Evolutionary conservation across 2,329 filamentous ascomycete genomes (phyloP), one percentile per base, ranked within the genome.

Genomic region (Clonostachys sp.): DNA sequence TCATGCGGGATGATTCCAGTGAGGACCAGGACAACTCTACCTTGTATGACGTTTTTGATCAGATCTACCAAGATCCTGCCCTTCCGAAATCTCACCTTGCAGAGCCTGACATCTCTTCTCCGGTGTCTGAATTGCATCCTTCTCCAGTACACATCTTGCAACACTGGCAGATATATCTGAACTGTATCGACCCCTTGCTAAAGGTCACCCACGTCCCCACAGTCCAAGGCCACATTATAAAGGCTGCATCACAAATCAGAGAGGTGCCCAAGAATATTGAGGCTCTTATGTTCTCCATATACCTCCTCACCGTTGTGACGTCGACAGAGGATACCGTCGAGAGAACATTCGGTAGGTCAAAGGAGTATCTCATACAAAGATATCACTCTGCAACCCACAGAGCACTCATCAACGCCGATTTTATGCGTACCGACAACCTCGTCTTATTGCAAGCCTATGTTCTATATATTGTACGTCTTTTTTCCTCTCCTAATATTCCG

Each of bases 151-250:
- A 83, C 49, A 82, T 83, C 45, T 77, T 84, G 49, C 75, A 80
- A 53, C 68, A 85, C 16, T 89, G 85, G 84, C 83, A 87, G 61
- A 73, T 80, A 14, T 89, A 86, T 57, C 73, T 88, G 39, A 77
- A 82, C 51, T 86, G 86, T 55, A 79, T 88, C 54, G 82, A 88
- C 54, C 83, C 85, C 0, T 60, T 89, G 6, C 69, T 87, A 42
- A 88, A 87, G 57, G 71, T 88, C 48, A 84, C 81, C 0, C 85
- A 89, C 57, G 77, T 80, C 0, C 83, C 83, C 1, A 86, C 77
- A 2, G 65, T 87, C 1, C 84, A 88, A 58, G 69, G 67, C 16
- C 76, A 77, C 45, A 76, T 89, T 40, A 77, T 87, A 45, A 79
- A 83, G 49, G 82, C 82, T 8, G 76, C 75, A 34, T 73, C 76